These are phyloP conservation scores for Lactuca saligna DNA, from an alignment of 129 eudicot species.

Conservation along the genomic window DNA sequence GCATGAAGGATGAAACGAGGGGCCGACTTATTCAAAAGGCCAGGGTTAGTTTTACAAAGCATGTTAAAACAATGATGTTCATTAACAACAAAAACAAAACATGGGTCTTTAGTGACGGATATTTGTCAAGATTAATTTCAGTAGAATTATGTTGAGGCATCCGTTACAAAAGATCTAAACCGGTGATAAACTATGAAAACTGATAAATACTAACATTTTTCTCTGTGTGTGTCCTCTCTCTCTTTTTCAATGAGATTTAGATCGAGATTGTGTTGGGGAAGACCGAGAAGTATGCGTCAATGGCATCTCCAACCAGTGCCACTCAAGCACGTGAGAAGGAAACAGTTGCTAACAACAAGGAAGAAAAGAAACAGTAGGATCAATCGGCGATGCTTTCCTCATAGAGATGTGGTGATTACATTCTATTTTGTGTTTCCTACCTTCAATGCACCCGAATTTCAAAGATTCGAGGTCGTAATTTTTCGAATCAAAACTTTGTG, in stretches of 20 bases:
- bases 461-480: conserved; percentile 34
- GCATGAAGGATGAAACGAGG: conserved; percentile 77
- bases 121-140: too few relatives aligned
- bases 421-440: conserved; percentile 35
- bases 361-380: conserved; percentile 28
- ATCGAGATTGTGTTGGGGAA: conserved; percentile 84
- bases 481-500: conserved; percentile 34
- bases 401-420: conserved; percentile 24
- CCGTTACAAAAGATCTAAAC: background rate
- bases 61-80: background rate
- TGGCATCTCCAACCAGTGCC: conserved; percentile 43
- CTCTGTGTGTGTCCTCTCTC: background rate
- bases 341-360: conserved; percentile 37
- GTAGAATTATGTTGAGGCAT: too few relatives aligned
- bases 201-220: background rate
- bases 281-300: conserved; percentile 64
- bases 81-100: background rate
- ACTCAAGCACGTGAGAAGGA: conserved; percentile 39
- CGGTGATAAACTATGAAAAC: background rate
- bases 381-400: conserved; percentile 5
- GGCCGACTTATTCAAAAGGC: conserved; percentile 90
- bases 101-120: background rate
- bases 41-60: conserved; percentile 47
- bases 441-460: conserved; percentile 19
- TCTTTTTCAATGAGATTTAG: conserved; percentile 37